These are phyloP conservation scores for Diaporthe aspalathi DNA, from an alignment of 2,329 filamentous ascomycete genomes.

Conservation along the genomic window DNA sequence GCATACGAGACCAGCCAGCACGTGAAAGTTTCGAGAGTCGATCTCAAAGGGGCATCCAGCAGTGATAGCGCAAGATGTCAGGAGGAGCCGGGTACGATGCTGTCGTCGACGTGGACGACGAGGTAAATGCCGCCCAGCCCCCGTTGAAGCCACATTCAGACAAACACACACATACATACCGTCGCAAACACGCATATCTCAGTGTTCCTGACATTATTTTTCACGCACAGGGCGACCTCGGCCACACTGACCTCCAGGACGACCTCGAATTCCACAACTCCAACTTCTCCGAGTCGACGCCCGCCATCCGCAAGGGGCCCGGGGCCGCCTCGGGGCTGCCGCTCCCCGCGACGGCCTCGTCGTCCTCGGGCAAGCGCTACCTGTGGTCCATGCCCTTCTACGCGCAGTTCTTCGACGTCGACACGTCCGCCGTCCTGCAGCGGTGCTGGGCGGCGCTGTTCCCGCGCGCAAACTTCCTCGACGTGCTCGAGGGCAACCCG, in stretches of 20 bases:
- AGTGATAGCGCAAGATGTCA: slow-evolving; percentile 64
- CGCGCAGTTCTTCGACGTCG: slow-evolving; percentile 98
- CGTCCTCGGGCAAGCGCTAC: slow-evolving; percentile 76
- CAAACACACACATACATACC: background rate
- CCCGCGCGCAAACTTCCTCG: slow-evolving; percentile 93
- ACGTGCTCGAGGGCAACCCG: slow-evolving; percentile 95
- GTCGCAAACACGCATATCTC: background rate
- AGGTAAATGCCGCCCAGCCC: slow-evolving; percentile 69
- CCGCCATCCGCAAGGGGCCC: slow-evolving; percentile 62
- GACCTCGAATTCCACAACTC: slow-evolving; percentile 99
- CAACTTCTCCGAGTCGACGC: slow-evolving; percentile 75
- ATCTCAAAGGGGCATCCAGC: background rate
- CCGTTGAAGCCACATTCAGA: background rate
- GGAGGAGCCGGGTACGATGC: slow-evolving; percentile 95
- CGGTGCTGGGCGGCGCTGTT: slow-evolving; percentile 91
- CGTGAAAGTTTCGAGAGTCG: background rate
- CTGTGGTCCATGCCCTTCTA: slow-evolving; percentile 96
- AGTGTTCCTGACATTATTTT: slow-evolving; percentile 35
- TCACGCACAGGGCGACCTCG: slow-evolving; percentile 83
- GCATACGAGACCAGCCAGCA: background rate
- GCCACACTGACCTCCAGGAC: slow-evolving; percentile 97
- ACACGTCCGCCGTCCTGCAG: slow-evolving; percentile 87
- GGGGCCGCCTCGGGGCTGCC: slow-evolving; percentile 62
- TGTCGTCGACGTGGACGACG: slow-evolving; percentile 96
- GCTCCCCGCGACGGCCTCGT: slow-evolving; percentile 50